phyloP scores from a whole-genome alignment of 345 rosid genomes.

The Salix koriyanagi region DNA sequence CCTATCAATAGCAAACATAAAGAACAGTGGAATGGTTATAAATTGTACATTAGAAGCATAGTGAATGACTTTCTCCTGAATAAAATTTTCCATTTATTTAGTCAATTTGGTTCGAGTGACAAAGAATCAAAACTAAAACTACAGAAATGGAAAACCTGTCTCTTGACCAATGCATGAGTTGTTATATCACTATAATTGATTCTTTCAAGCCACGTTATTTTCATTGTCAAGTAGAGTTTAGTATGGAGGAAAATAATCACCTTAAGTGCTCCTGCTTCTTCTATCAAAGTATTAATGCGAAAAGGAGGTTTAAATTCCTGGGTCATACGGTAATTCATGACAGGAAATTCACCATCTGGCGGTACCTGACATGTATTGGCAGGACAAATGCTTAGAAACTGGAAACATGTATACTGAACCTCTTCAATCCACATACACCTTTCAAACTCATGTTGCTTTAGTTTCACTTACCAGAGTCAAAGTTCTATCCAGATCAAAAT shows the following conservation, averaged over 20 bases:
- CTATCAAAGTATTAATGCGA: constrained; percentile 80
- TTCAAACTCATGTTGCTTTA: constrained; percentile 6
- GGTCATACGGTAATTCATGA: constrained; percentile 98
- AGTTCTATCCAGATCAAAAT: constrained; percentile 82
- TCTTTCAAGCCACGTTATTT: not conserved
- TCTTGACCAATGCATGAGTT: not conserved
- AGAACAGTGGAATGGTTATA: not conserved
- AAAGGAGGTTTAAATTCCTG: constrained; percentile 99
- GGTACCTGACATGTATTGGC: constrained; percentile 61
- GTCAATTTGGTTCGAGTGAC: too few species aligned
- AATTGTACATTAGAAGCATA: not conserved
- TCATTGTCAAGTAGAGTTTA: not conserved
- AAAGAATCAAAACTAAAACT: not conserved
- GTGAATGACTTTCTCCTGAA: too few species aligned
- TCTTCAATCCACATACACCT: not conserved
- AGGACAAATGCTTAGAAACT: constrained; percentile 10
- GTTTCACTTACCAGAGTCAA: constrained; percentile 70
- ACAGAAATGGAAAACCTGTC: not conserved
- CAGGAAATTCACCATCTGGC: constrained; percentile 98
- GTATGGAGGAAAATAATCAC: constrained; percentile 26
- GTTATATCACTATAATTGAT: not conserved
- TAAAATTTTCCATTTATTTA: too few species aligned
- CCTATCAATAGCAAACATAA: constrained; percentile 44
- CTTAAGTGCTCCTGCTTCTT: constrained; percentile 93
- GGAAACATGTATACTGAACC: not conserved